Percentiles rank a stretch among this genome's conserved stretches.
phyloP scores from a whole-genome alignment of 2,329 filamentous ascomycete species.

The Fonsecaea multimorphosa region DNA sequence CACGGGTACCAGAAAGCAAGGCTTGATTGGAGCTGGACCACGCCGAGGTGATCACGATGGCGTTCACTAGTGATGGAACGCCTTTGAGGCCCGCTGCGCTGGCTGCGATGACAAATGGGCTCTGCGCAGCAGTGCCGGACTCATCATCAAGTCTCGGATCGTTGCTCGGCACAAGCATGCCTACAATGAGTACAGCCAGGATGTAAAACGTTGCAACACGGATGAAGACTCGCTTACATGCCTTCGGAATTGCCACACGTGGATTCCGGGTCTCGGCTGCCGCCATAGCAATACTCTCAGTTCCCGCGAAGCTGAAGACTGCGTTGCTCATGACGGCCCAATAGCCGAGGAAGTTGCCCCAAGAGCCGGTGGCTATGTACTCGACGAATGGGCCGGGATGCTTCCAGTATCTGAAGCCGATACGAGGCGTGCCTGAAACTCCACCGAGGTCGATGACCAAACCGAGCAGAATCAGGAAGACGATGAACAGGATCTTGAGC shows the following conservation, averaged over 20 bases:
- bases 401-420: constrained; percentile 73
- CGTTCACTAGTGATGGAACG: constrained; percentile 50
- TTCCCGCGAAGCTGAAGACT: constrained; percentile 51
- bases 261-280: constrained; percentile 51
- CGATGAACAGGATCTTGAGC: constrained; percentile 65
- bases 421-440: constrained; percentile 61
- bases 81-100: constrained; percentile 45
- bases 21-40: constrained; percentile 53
- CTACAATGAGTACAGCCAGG: constrained; percentile 45
- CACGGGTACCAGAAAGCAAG: constrained; percentile 47
- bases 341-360: constrained; percentile 69
- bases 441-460: constrained; percentile 69
- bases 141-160: constrained; percentile 43
- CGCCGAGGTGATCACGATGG: constrained; percentile 49
- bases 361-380: constrained; percentile 63
- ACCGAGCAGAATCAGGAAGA: constrained; percentile 61
- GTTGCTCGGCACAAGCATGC: constrained; percentile 50
- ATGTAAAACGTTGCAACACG: constrained; percentile 50
- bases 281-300: constrained; percentile 50
- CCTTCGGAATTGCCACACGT: constrained; percentile 49
- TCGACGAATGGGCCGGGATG: constrained; percentile 71
- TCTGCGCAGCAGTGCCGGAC: constrained; percentile 50
- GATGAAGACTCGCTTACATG: constrained; percentile 49
- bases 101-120: constrained; percentile 61
- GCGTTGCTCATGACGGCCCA: constrained; percentile 54